Evolutionary conservation across 768 basidiomycete genomes (phyloP).

Genomic region (Phanerochaete sordida): DNA sequence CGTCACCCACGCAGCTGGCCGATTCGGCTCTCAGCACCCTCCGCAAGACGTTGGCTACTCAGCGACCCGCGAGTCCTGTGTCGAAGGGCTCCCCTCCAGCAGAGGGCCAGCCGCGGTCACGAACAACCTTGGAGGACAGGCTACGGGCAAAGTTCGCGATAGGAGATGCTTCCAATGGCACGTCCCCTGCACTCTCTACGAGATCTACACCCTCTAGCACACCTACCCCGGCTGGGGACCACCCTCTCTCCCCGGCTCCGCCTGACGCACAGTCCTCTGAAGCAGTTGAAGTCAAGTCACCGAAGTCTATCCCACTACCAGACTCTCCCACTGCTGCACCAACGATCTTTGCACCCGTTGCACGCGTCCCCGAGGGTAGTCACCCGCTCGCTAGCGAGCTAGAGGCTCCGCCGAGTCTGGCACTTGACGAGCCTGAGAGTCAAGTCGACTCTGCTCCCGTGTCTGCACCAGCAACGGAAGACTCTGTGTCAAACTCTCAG

Average conservation of each 20-base stretch:
- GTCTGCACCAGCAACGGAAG: not conserved
- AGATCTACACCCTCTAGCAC: conserved; percentile 36
- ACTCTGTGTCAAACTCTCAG: no score
- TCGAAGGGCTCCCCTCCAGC: conserved; percentile 13
- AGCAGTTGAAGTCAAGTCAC: not conserved
- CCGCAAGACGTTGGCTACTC: conserved; percentile 57
- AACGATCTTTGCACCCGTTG: not conserved
- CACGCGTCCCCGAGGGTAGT: not conserved
- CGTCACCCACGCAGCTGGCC: conserved; percentile 52
- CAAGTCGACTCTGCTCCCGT: not conserved
- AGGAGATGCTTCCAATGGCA: conserved; percentile 48
- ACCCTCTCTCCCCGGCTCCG: conserved; percentile 22
- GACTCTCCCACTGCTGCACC: conserved; percentile 14
- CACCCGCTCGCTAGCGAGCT: not conserved
- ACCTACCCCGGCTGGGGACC: conserved; percentile 27
- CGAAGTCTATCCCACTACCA: conserved; percentile 1
- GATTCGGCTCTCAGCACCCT: conserved; percentile 59
- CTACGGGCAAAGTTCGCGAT: conserved; percentile 63
- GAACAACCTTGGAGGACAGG: conserved; percentile 71
- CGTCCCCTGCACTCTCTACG: conserved; percentile 38
- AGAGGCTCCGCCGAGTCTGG: not conserved
- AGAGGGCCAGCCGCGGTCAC: conserved; percentile 29
- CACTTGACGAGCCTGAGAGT: not conserved
- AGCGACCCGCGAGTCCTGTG: conserved; percentile 45
- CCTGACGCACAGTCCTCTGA: conserved; percentile 8